These are phyloP conservation scores for Lasiodiplodia citricola DNA, from an alignment of 2,329 filamentous ascomycete species.

Conservation along the genomic window DNA sequence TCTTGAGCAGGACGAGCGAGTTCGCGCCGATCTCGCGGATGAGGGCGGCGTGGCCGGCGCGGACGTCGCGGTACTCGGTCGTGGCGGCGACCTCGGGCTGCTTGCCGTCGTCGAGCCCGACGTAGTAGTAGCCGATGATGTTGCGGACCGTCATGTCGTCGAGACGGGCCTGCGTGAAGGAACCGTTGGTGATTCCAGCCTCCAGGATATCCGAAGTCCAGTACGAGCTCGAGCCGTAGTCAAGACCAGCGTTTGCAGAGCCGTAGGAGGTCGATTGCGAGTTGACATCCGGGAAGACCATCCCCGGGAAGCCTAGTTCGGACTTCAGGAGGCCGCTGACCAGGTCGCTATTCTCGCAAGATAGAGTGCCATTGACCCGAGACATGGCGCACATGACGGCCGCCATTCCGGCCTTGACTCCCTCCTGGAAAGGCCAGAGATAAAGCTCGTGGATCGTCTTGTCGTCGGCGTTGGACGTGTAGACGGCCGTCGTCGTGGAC, in stretches of 20 bases:
- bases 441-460: slow-evolving; percentile 39
- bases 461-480: slow-evolving; percentile 34
- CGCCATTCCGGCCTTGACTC: slow-evolving; percentile 36
- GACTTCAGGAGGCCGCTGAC: slow-evolving; percentile 53
- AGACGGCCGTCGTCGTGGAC: background rate
- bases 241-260: slow-evolving; percentile 30
- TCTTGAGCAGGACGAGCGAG: slow-evolving; percentile 61
- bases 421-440: slow-evolving; percentile 39
- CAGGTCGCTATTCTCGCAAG: slow-evolving; percentile 52
- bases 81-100: slow-evolving; percentile 40
- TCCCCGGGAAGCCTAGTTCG: slow-evolving; percentile 51
- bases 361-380: slow-evolving; percentile 51
- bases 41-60: slow-evolving; percentile 39
- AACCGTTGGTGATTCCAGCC: slow-evolving; percentile 40
- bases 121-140: slow-evolving; percentile 57
- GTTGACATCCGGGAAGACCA: slow-evolving; percentile 36
- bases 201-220: slow-evolving; percentile 32
- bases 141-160: slow-evolving; percentile 46
- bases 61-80: slow-evolving; percentile 34
- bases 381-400: slow-evolving; percentile 44
- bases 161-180: slow-evolving; percentile 35
- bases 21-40: slow-evolving; percentile 52
- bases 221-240: slow-evolving; percentile 26
- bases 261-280: slow-evolving; percentile 34
- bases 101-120: slow-evolving; percentile 54